These are phyloP conservation scores for Blastocystis sp. DNA, from an alignment of 352 stramenopile genomes.

Conservation along the genomic window DNA sequence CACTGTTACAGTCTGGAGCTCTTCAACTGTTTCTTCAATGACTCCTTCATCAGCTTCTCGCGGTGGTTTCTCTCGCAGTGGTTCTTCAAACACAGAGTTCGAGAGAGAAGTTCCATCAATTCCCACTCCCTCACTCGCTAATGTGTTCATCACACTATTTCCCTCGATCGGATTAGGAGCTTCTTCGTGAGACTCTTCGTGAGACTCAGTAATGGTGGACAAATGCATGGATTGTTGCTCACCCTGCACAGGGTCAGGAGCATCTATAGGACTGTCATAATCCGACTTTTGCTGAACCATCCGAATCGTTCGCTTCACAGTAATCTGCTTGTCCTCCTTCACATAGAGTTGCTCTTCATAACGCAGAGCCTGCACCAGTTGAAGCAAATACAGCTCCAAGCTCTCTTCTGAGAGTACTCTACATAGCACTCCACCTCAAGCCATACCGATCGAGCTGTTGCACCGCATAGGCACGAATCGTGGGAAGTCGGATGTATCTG, in stretches of 20 bases:
- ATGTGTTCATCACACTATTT: not conserved
- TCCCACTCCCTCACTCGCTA: not conserved
- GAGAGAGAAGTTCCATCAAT: not conserved
- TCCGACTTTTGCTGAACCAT: not conserved
- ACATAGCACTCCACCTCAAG: not conserved
- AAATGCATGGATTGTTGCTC: not conserved
- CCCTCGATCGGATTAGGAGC: not conserved
- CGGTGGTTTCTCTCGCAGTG: not conserved
- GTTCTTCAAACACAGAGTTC: not conserved
- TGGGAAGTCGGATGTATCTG: conserved; percentile 75
- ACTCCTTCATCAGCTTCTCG: not conserved
- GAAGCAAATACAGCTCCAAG: conserved; percentile 89
- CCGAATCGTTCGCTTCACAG: not conserved
- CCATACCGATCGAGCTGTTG: conserved; percentile 73
- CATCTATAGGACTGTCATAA: not conserved
- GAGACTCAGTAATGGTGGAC: not conserved
- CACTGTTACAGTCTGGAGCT: not conserved
- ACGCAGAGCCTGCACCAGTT: conserved; percentile 94
- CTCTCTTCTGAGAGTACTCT: conserved; percentile 79
- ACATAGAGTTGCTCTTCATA: conserved; percentile 70
- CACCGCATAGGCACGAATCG: conserved; percentile 83
- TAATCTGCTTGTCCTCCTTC: not conserved
- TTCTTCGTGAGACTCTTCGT: not conserved
- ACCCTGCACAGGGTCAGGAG: not conserved
- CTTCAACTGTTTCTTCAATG: not conserved